Evolutionary conservation across 116 monocot species (phyloP).

Genomic region (Dioscorea cayenensis): DNA sequence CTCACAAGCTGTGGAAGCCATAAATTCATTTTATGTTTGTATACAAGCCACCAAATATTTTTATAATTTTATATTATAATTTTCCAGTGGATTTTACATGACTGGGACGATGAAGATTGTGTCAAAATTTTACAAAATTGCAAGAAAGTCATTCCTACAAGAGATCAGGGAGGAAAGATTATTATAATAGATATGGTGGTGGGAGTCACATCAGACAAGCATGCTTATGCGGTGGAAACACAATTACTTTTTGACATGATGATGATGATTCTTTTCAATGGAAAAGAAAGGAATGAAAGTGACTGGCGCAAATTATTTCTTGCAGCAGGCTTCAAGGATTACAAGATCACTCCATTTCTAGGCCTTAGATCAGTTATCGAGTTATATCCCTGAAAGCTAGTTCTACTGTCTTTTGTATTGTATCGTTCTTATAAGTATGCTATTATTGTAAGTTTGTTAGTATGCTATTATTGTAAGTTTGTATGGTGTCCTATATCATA

Average conservation of each 20-base stretch:
- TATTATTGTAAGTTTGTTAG: too few species aligned
- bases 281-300: neutral
- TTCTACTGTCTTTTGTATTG: too few species aligned
- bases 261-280: neutral
- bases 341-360: neutral
- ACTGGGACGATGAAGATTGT: constrained; percentile 19
- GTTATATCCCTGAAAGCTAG: too few species aligned
- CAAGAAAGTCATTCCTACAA: constrained; percentile 24
- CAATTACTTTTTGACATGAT: neutral
- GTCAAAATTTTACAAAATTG: constrained; percentile 12
- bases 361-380: neutral
- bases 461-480: too few species aligned
- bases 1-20: too few species aligned
- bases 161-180: constrained; percentile 2
- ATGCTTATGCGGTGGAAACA: neutral
- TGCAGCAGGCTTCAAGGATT: neutral
- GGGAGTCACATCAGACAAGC: neutral
- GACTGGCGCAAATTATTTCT: neutral
- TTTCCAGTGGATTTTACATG: constrained; percentile 22
- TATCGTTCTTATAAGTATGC: too few species aligned
- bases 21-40: neutral
- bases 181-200: constrained; percentile 6
- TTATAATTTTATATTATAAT: neutral
- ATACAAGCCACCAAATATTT: neutral
- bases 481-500: too few species aligned